Evolutionary conservation across 129 eudicot genomes (phyloP).

Genomic region (Pseudognaphalium luteoalbum): DNA sequence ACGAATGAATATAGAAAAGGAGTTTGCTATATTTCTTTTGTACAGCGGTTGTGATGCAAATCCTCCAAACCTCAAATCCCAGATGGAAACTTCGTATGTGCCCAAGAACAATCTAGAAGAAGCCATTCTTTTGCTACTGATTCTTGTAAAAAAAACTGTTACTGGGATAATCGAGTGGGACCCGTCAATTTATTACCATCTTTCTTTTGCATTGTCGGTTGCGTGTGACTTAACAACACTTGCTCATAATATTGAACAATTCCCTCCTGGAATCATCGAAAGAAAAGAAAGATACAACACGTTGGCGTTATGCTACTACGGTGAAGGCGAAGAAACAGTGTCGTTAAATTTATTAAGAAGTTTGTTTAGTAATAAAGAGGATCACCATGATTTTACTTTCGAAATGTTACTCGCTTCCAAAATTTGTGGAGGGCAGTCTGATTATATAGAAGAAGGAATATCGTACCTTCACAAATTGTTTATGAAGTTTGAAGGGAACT

Average conservation of each 20-base stretch:
- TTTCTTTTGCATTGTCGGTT: slow-evolving; percentile 64
- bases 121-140: slow-evolving; percentile 76
- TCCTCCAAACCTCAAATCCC: slow-evolving; percentile 84
- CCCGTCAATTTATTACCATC: slow-evolving; percentile 74
- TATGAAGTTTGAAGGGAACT: slow-evolving; percentile 27
- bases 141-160: slow-evolving; percentile 52
- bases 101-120: slow-evolving; percentile 92
- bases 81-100: slow-evolving; percentile 69
- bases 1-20: slow-evolving; percentile 61
- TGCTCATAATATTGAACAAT: slow-evolving; percentile 66
- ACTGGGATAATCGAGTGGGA: slow-evolving; percentile 67
- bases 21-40: slow-evolving; percentile 73
- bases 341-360: slow-evolving; percentile 1
- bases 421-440: not conserved
- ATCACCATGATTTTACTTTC: not conserved
- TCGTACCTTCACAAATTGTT: not conserved
- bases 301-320: slow-evolving; percentile 71
- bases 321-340: slow-evolving; percentile 59
- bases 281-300: slow-evolving; percentile 53
- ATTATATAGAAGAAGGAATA: not conserved
- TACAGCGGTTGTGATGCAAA: slow-evolving; percentile 84
- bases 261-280: slow-evolving; percentile 63
- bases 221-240: slow-evolving; percentile 54
- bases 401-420: not conserved
- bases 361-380: not conserved